phyloP scores from a whole-genome alignment of 2,329 filamentous ascomycete species.

The Colletotrichum incanum region DNA sequence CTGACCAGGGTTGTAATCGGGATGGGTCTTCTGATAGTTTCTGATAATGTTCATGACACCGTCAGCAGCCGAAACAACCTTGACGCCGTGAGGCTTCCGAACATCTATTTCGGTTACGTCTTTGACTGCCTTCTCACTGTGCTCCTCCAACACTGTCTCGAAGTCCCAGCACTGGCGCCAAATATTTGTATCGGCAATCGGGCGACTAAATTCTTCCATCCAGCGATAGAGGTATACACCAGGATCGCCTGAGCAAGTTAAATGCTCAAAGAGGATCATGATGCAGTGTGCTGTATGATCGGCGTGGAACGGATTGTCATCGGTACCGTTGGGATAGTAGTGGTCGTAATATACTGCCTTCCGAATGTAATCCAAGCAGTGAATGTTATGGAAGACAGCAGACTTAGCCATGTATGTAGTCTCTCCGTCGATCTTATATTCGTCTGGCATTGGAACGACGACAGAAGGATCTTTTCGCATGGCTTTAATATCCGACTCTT shows the following conservation, averaged over 20 bases:
- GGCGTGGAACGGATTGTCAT: constrained; percentile 25
- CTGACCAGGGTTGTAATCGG: constrained; percentile 26
- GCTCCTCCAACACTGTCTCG: constrained; percentile 19
- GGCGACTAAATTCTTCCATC: constrained; percentile 26
- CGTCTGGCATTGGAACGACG: constrained; percentile 23
- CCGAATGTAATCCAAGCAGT: constrained; percentile 33
- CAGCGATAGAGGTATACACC: constrained; percentile 13
- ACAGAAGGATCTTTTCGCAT: constrained; percentile 25
- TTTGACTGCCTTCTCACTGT: constrained; percentile 16
- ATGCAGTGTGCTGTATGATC: constrained; percentile 29
- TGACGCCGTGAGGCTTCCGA: constrained; percentile 16
- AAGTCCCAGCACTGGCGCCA: constrained; percentile 33
- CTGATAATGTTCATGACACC: constrained; percentile 24
- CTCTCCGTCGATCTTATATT: constrained; percentile 23
- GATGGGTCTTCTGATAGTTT: constrained; percentile 30
- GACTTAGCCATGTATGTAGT: constrained; percentile 27
- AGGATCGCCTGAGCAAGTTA: constrained; percentile 14
- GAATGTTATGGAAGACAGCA: constrained; percentile 27
- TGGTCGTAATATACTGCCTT: constrained; percentile 12
- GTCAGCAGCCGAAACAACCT: constrained; percentile 20
- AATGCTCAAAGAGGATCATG: constrained; percentile 26
- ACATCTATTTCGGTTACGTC: constrained; percentile 24
- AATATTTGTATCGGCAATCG: constrained; percentile 23
- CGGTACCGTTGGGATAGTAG: constrained; percentile 32
- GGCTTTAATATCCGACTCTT: constrained; percentile 16